Evolutionary conservation across 2,329 filamentous ascomycete species (phyloP).

Genomic region (Sarocladium strictum): DNA sequence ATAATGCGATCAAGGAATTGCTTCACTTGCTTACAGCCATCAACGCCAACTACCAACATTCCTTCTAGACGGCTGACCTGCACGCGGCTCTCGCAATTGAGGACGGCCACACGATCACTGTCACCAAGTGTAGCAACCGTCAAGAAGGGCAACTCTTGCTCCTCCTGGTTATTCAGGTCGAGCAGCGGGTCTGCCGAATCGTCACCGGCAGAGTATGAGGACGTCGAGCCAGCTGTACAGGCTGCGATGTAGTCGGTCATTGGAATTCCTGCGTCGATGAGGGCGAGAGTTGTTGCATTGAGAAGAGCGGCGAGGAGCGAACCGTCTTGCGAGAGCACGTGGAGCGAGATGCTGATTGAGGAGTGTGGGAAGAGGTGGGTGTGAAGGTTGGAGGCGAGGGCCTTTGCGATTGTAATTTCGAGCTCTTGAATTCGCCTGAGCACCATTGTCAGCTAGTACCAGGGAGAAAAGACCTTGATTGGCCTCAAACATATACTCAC

Average conservation of each 20-base stretch:
- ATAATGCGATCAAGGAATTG: conserved; percentile 77
- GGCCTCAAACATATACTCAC: conserved; percentile 40
- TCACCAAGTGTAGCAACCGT: conserved; percentile 77
- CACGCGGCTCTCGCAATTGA: conserved; percentile 85
- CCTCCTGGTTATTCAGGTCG: conserved; percentile 73
- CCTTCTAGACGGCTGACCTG: conserved; percentile 76
- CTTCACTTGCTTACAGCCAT: conserved; percentile 83
- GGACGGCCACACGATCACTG: conserved; percentile 67
- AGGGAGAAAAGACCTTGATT: not conserved
- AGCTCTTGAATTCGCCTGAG: conserved; percentile 75
- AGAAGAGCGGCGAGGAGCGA: conserved; percentile 83
- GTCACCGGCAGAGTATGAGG: conserved; percentile 57
- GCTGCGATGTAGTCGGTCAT: conserved; percentile 90
- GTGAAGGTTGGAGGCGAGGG: conserved; percentile 73
- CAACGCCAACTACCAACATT: conserved; percentile 87
- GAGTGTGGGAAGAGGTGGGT: conserved; percentile 85
- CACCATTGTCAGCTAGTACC: not conserved
- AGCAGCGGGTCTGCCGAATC: conserved; percentile 70
- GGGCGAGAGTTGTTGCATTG: conserved; percentile 84
- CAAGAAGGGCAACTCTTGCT: conserved; percentile 81
- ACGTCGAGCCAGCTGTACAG: conserved; percentile 79
- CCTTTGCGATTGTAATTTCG: conserved; percentile 69
- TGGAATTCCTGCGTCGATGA: conserved; percentile 91
- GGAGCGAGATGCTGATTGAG: conserved; percentile 75
- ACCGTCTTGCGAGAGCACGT: conserved; percentile 86